Evolutionary conservation across 2,329 filamentous ascomycete species (phyloP).

Genomic region (Phialophora chinensis): DNA sequence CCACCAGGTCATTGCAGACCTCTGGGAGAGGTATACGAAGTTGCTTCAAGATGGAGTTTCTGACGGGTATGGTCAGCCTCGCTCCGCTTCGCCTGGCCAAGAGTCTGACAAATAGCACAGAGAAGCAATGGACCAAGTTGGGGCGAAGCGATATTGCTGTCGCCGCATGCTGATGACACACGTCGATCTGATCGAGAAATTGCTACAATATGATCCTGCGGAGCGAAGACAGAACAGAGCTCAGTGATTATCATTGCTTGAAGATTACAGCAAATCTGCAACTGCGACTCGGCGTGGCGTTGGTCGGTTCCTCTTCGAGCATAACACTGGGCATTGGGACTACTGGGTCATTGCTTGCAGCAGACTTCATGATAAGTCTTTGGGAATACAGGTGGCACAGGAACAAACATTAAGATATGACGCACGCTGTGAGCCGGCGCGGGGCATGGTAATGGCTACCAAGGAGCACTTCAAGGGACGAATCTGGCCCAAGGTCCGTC

Average conservation of each 20-base stretch:
- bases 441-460: neutral
- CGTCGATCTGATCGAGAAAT: constrained; percentile 97
- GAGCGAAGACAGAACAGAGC: constrained; percentile 28
- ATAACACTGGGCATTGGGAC: neutral
- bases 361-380: neutral
- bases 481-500: neutral
- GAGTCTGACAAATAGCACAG: constrained; percentile 54
- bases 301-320: neutral
- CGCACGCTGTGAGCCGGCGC: no score
- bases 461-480: neutral
- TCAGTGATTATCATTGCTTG: constrained; percentile 1
- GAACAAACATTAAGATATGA: neutral
- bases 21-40: constrained; percentile 95
- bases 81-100: neutral
- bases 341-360: neutral
- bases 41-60: constrained; percentile 78
- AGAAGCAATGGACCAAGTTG: constrained; percentile 94
- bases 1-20: constrained; percentile 85
- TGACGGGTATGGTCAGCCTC: constrained; percentile 67
- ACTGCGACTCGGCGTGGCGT: neutral
- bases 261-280: neutral
- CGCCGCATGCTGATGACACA: constrained; percentile 99
- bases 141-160: constrained; percentile 96
- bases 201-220: constrained; percentile 72
- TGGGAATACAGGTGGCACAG: neutral